Evolutionary conservation across 2,329 filamentous ascomycete genomes (phyloP), one percentile per base, ranked within the genome.

Genomic region (Phyllosticta citrichinensis): DNA sequence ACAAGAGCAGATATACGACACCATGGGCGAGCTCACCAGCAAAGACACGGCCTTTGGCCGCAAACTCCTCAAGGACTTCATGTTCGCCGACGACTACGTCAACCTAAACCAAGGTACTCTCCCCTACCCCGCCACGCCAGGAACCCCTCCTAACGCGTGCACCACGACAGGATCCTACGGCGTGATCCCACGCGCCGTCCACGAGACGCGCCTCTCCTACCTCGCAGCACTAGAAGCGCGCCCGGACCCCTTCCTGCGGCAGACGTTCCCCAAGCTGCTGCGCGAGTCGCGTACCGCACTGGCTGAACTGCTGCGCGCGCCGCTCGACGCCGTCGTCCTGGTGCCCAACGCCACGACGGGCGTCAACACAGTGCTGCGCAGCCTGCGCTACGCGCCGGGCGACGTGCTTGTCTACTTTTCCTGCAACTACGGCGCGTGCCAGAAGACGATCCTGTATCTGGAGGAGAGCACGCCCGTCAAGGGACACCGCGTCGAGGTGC

Each of bases 321-420:
- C 87, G 0, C 69, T 78, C 0, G 79, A 86, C 10, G 84, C 86
- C 10, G 77, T 89, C 50, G 91, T 96, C 0, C 87, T 95, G 65
- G 85, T 96, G 0, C 77, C 83, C 62, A 97, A 97, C 71, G 90
- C 91, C 12, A 95, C 90, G 0, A 86, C 83, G 0, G 89, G 84
- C 24, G 75, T 91, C 55, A 93, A 94, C 74, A 89, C 85, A 0
- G 83, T 96, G 5, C 80, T 96, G n/a, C 84, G 87, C 52, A 92
- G 88, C 70, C 73, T 97, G 2, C 69, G 71, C 1, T 96, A 86
- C 80, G 72, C 83, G 47, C 71, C 78, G 0, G 86, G 87, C 63
- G 92, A 97, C 69, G 85, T 87, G 64, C 88, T 95, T 64, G 68
- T 96, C 53, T 87, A 86, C 73, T 95, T 96, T 70, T 82, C 81